Evolutionary conservation across 176 grass and related monocot genomes (phyloP), one percentile per base, ranked within the genome.

Genomic region (Oryza glumipatula): DNA sequence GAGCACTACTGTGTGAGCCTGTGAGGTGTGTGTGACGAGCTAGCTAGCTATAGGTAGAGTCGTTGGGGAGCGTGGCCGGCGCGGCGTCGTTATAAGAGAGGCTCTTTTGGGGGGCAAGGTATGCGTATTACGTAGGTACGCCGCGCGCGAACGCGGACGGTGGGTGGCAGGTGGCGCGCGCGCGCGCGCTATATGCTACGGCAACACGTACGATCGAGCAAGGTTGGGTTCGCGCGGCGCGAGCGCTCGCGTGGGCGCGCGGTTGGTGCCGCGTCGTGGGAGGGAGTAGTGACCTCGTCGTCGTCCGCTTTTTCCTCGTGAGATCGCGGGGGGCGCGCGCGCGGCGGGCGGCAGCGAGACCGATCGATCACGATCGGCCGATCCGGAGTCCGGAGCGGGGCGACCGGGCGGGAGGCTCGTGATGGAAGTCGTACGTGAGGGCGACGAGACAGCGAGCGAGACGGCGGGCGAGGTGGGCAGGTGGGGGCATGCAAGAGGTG

Each of bases 231-330:
- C 5, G 49, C 49, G 49, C 47, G 4, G 36, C 47, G 47, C 47
- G 12, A 4, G 47, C 47, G 12, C 47, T 44, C 43, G 43, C 43
- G 43, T 44, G 2, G 54, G 54, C 17, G 54, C 24, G 70, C 58
- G 81, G 81, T 74, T 74, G 70, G 70, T 83, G 81, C 16, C 52
- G 26, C 56, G 81, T 83, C 69, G 19, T 44, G 9, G 9, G 30
- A 32, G 28, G 14, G 24, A 36, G 3, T 13, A 38, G 36, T 38
- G 39, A 9, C 39, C 39, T 49, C 47, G 47, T 44, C 47, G 47
- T 44, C 47, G 11, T 49, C 13, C 47, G 10, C 47, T 49, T 9
- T 48, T 14, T 49, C 47, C 47, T 49, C 47, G 47, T 49, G 43
- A 48, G 46, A 48, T 48, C 46, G 46, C 11, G 9, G 46, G 41